These are phyloP conservation scores for Amesomyces nigricolor DNA, from an alignment of 2,329 filamentous ascomycete species.

Conservation along the genomic window DNA sequence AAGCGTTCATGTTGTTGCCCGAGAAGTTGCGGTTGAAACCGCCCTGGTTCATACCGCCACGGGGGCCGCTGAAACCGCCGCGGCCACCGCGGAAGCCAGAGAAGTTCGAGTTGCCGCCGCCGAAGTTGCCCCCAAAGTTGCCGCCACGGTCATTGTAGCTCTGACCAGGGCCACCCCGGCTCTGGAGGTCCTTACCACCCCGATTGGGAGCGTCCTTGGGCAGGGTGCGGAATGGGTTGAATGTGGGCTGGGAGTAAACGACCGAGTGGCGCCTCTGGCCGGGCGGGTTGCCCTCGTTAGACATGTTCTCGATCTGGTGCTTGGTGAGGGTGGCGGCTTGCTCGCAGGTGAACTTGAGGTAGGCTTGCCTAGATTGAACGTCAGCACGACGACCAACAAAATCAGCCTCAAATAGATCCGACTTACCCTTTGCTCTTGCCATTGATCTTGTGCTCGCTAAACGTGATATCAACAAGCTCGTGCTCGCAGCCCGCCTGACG, in stretches of 20 bases:
- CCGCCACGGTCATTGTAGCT: slow-evolving; percentile 44
- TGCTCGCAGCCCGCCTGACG: slow-evolving; percentile 73
- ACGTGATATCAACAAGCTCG: slow-evolving; percentile 87
- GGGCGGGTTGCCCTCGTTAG: slow-evolving; percentile 45
- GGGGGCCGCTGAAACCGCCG: slow-evolving; percentile 44
- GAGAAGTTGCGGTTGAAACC: slow-evolving; percentile 41
- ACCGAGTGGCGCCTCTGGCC: slow-evolving; percentile 66
- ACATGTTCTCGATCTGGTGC: slow-evolving; percentile 65
- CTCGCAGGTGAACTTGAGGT: slow-evolving; percentile 75
- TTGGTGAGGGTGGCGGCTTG: slow-evolving; percentile 85
- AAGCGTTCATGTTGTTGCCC: slow-evolving; percentile 39
- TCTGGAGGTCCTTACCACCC: slow-evolving; percentile 57
- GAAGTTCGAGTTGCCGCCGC: slow-evolving; percentile 22
- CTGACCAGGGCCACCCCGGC: slow-evolving; percentile 43
- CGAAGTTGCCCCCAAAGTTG: slow-evolving; percentile 33
- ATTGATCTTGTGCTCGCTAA: slow-evolving; percentile 98
- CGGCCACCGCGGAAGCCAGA: slow-evolving; percentile 46
- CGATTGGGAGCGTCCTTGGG: slow-evolving; percentile 80
- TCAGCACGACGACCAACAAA: background rate
- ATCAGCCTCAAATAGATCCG: background rate
- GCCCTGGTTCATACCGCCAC: slow-evolving; percentile 45
- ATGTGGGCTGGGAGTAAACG: slow-evolving; percentile 67
- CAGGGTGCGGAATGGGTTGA: slow-evolving; percentile 85
- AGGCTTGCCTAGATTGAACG: slow-evolving; percentile 55
- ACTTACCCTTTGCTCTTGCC: slow-evolving; percentile 95